Conservation (phyloP, 1,284 basidiomycete genomes). For the Fomes fomentarius region DNA sequence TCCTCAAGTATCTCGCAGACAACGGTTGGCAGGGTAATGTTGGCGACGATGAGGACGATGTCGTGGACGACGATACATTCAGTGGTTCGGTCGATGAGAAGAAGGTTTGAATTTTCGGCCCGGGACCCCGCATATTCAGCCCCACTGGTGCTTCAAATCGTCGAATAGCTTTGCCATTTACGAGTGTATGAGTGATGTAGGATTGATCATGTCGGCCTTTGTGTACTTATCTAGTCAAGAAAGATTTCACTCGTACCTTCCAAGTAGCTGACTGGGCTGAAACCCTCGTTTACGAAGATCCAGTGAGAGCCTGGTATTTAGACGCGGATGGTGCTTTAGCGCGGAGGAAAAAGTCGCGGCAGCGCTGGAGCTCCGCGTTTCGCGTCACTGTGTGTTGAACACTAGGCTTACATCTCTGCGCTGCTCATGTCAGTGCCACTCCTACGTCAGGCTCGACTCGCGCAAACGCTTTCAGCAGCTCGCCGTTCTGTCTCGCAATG, state of each 20-base stretch:
- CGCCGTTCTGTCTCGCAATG: slow-evolving; percentile 26
- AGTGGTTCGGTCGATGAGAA: slow-evolving; percentile 22
- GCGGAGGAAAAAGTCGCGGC: slow-evolving; percentile 5
- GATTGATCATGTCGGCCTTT: neutral
- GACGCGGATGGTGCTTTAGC: slow-evolving; percentile 1
- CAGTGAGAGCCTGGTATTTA: no score
- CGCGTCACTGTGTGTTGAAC: neutral
- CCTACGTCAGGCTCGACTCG: slow-evolving; percentile 31
- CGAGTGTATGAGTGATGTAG: neutral
- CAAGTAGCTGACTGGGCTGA: no score
- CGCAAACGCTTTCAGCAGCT: slow-evolving; percentile 28
- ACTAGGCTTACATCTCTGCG: neutral
- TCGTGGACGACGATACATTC: slow-evolving; percentile 31
- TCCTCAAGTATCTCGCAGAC: slow-evolving; percentile 59
- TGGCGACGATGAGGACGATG: slow-evolving; percentile 49
- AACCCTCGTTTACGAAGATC: no score
- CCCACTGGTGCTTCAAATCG: no score
- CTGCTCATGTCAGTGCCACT: slow-evolving; percentile 36
- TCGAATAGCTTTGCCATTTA: neutral
- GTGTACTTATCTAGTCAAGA: no score
- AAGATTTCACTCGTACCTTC: no score
- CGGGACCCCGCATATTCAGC: no score
- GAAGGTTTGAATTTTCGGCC: slow-evolving; percentile 12
- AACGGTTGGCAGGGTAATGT: slow-evolving; percentile 72
- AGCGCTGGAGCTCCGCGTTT: neutral